Evolutionary conservation across 306 rosid species (phyloP), one percentile per base, ranked within the genome.

Genomic region (Vigna hirtella): DNA sequence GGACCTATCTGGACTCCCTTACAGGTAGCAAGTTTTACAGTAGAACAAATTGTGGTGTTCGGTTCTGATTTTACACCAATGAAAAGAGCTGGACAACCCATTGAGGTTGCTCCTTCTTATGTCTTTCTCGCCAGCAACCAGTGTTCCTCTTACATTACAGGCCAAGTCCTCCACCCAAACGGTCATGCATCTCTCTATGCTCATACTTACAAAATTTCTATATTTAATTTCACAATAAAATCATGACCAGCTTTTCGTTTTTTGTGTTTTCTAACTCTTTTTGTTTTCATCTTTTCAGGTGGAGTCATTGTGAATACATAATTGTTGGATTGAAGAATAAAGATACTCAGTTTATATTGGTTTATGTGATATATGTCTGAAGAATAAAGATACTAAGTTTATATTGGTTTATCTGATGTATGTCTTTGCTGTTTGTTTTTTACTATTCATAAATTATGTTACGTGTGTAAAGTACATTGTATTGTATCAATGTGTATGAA

Each of bases 1-100:
- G 97, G 98, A 63, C 97, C 97, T 15, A 88, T 91, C 2, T 93
- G 97, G 93, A 91, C 97, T 1, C 97, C 97, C 6, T 52, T 93
- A 32, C 83, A 74, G 45, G 90, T 91, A 0, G 76, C 96, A 1
- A 83, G 95, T 7, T 71, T 86, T 6, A 40, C 42, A 5, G 84
- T 71, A 24, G 89, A 86, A 3, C 75, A 88, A 42, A 67, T 64
- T 7, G 77, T 48, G 9, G 28, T 64, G 2, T 87, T 88, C 17
- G 92, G 95, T 13, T 15, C 73, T 0, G 71, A 87, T 30, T 89
- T 78, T 62, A 20, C 28, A 0, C 91, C 92, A 0, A 93, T 91
- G 98, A 85, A 86, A 69, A 88, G 97, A 68, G 91, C 96, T 48
- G 93, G 97, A 2, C 97, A 93, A 32, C 98, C 96, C 2, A 38